Evolutionary conservation across 495 filamentous ascomycete genomes (phyloP), one percentile per base, ranked within the genome.

Genomic region (Stereocaulon alpinum): DNA sequence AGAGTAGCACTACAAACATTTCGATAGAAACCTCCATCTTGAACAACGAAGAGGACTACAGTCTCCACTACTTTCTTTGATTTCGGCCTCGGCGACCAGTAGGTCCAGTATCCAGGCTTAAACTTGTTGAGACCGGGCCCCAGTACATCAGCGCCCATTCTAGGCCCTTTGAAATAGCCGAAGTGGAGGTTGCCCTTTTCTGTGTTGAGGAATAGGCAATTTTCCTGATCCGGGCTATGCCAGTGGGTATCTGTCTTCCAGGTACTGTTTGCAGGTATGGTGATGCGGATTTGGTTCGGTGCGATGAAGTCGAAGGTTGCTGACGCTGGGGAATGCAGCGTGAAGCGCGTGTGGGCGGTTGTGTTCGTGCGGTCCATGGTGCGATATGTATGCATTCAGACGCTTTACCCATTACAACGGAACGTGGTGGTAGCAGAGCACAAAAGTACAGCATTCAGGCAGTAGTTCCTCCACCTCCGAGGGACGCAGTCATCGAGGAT

Each of bases 201-300:
- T n/a, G 29, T 5, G 4, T 53, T 1, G 20, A 53, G 50, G 18
- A 24, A 6, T 20, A 32, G 29, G 29, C 50, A 53, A 9, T 53
- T 32, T n/a, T 53, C 20, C 20, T n/a, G 50, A 6, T 32, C 50
- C 4, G 17, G 50, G 18, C 20, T 53, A 6, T 53, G 50, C 20
- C 20, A 53, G 50, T 53, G 50, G 50, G 7, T n/a, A 1, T 24
- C 9, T 20, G 50, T 53, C 4, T 24, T 53, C 50, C 50, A 53
- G 50, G 29, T 24, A 30, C 50, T 53, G 29, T 20, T 53, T 34
- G 18, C 17, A 20, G 50, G 50, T 24, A 53, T 32, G 18, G 50
- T 53, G 29, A 53, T 53, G 50, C 50, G 50, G 50, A 53, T 53
- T 6, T 53, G 50, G 50, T 53, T n/a, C 20, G 50, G 50, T n/a